Evolutionary conservation across 371 early-diverging fungal genomes (phyloP), one percentile per base, ranked within the genome.

Genomic region (Actinomortierella ambigua): DNA sequence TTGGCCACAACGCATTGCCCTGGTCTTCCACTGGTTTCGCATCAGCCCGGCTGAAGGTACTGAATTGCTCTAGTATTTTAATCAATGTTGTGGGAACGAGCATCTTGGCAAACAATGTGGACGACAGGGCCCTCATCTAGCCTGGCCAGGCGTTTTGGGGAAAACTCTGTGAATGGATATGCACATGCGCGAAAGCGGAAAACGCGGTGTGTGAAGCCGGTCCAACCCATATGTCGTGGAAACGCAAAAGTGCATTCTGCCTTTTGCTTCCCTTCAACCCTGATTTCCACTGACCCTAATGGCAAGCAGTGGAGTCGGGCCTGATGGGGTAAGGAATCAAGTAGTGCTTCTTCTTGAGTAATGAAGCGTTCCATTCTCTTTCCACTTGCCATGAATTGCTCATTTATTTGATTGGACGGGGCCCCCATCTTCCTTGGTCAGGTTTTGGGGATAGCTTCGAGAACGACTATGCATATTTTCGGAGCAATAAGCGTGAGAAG

Each of bases 281-380:
- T n/a, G n/a, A n/a, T n/a, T n/a, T n/a, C n/a, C n/a, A n/a, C n/a
- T n/a, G n/a, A n/a, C n/a, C 47, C n/a, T 46, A 8, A 46, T 17
- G 47, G 47, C 47, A 46, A 46, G 47, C 47, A 46, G 47, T 9
- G 47, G 47, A 46, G 22, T 46, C 47, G 5, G 47, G 47, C n/a
- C n/a, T n/a, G n/a, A 46, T 46, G 47, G 47, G 47, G 22, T 5
- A 6, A 46, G 47, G 47, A 46, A 46, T 46, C 47, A 46, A 46
- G 47, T 46, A 46, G 47, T 46, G 47, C n/a, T 46, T 46, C 47
- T 46, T 46, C 47, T 46, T 46, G 47, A 18, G 47, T 46, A 46
- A 46, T 18, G 22, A 22, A 46, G 9, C 47, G 47, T 46, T 46
- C 47, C 47, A 46, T 22, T 46, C 22, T 17, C 17, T 22, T 18